Conservation (phyloP, 208 protist species). For the Acanthamoeba castellanii region DNA sequence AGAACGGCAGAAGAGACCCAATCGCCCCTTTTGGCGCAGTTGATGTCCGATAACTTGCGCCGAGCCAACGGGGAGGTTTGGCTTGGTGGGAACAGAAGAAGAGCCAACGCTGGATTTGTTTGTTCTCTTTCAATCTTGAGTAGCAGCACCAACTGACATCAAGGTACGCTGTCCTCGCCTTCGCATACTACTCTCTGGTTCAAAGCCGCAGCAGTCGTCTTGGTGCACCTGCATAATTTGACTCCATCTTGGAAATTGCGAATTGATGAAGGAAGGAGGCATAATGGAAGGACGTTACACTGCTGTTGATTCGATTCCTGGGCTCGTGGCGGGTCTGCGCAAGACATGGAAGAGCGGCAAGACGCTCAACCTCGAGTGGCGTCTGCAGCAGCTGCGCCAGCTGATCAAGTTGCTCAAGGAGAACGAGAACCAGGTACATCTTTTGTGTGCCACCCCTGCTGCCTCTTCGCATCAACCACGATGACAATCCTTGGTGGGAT, state of each 20-base stretch:
- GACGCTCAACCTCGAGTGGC: conserved; percentile 52
- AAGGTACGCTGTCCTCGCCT: too few relatives aligned
- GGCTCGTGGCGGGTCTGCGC: not conserved
- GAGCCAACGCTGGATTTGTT: too few relatives aligned
- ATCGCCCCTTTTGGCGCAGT: too few relatives aligned
- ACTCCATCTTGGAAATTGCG: not conserved
- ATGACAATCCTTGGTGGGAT: not conserved
- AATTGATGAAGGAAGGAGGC: not conserved
- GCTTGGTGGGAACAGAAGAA: not conserved
- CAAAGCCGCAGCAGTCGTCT: not conserved
- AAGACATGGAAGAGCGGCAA: conserved; percentile 44
- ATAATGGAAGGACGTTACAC: conserved; percentile 13
- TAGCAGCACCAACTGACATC: too few relatives aligned
- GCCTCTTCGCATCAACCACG: not conserved
- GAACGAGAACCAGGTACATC: conserved; percentile 81
- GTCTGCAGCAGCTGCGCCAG: conserved; percentile 81
- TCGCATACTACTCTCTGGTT: not conserved
- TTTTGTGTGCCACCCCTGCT: not conserved
- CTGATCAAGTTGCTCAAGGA: conserved; percentile 88
- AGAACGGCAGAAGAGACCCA: too few relatives aligned
- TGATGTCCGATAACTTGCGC: too few relatives aligned
- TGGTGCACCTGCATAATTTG: not conserved
- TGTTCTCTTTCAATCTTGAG: too few relatives aligned
- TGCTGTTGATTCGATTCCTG: not conserved
- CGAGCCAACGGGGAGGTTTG: not conserved